Percentiles rank a stretch among this genome's conserved stretches.
Evolutionary conservation across 129 eudicot genomes (phyloP).

Genomic region (Centaurea solstitialis): DNA sequence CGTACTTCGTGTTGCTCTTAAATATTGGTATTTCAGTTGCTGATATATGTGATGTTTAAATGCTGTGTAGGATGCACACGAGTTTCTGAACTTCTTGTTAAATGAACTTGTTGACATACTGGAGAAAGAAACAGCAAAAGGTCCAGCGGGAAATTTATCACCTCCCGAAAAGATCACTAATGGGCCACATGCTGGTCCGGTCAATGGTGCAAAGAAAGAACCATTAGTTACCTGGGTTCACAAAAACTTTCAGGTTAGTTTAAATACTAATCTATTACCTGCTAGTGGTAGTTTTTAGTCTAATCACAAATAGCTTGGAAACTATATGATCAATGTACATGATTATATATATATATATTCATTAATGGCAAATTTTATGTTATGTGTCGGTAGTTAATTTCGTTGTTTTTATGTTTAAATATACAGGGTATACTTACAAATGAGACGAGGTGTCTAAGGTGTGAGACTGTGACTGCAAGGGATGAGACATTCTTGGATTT

Average conservation of each 20-base stretch:
- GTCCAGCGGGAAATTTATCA: conserved; percentile 28
- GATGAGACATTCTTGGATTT: conserved; percentile 85
- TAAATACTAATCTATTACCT: background rate
- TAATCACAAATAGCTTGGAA: conserved; percentile 1
- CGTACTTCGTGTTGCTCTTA: background rate
- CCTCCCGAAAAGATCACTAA: conserved; percentile 54
- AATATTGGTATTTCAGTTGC: background rate
- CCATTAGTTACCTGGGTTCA: conserved; percentile 91
- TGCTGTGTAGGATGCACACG: conserved; percentile 86
- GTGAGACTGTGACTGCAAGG: conserved; percentile 94
- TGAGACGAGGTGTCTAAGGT: conserved; percentile 86
- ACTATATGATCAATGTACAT: conserved; percentile 3
- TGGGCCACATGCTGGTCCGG: conserved; percentile 49
- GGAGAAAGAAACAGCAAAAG: conserved; percentile 78
- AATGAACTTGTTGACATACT: conserved; percentile 90
- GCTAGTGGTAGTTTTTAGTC: background rate
- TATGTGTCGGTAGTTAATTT: background rate
- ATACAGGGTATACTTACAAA: conserved; percentile 89
- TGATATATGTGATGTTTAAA: conserved; percentile 11
- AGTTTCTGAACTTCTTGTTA: conserved; percentile 83
- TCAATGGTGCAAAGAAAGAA: conserved; percentile 67
- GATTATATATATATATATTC: background rate
- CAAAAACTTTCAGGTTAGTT: conserved; percentile 81
- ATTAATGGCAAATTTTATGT: background rate
- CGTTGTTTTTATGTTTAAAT: background rate